Conservation (phyloP, 768 basidiomycete species). For the Filobasidium wieringae region DNA sequence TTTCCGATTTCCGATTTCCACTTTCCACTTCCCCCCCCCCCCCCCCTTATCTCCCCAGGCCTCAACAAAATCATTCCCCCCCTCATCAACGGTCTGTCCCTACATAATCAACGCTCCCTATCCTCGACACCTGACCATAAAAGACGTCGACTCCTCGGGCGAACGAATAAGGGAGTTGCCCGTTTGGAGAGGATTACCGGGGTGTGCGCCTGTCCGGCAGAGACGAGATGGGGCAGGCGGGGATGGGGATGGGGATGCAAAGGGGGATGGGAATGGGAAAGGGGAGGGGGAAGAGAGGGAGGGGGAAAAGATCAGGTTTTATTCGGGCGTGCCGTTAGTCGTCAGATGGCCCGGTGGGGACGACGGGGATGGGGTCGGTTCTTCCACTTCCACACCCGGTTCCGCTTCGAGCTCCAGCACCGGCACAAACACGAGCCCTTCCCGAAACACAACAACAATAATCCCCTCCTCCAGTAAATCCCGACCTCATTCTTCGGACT, state of each 20-base stretch:
- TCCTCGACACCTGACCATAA: background rate
- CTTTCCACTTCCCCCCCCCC: background rate
- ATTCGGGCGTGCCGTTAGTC: constrained; percentile 2
- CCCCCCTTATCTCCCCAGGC: background rate
- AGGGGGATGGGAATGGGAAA: background rate
- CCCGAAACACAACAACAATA: too few relatives aligned
- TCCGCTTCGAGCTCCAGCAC: too few relatives aligned
- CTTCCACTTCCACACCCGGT: too few relatives aligned
- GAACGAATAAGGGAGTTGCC: background rate
- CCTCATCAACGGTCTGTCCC: background rate
- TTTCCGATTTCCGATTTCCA: background rate
- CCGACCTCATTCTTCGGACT: too few relatives aligned
- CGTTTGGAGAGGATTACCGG: background rate
- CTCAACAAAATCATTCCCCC: background rate
- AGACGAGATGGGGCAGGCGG: background rate
- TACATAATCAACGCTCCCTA: background rate
- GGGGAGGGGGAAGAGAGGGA: background rate
- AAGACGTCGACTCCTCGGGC: background rate
- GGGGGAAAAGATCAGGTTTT: background rate
- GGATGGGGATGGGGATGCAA: background rate
- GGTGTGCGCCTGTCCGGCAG: background rate
- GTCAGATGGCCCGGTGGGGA: background rate
- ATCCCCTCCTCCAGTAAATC: too few relatives aligned
- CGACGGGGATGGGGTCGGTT: background rate
- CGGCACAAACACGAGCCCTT: too few relatives aligned